A percentile compares a stretch with the other conserved stretches of the same genome.
Evolutionary conservation across 2,329 filamentous ascomycete genomes (phyloP).

Genomic region (Ambrosiella beaveri): DNA sequence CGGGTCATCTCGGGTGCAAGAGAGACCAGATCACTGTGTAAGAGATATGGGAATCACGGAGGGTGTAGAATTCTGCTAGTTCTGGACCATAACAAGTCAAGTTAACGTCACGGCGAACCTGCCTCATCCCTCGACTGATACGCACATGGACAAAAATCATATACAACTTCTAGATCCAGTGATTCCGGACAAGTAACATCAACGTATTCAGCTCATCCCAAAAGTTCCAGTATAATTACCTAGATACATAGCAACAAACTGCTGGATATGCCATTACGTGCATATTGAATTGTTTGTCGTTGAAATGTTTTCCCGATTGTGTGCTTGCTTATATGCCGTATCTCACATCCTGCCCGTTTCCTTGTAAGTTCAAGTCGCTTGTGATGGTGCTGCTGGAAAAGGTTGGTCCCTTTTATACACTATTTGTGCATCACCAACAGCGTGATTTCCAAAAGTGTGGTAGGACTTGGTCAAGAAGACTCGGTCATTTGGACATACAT

Average conservation of each 20-base stretch:
- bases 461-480: not conserved
- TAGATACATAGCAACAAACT: not conserved
- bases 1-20: too few relatives aligned
- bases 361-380: not conserved
- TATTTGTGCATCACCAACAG: not conserved
- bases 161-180: not conserved
- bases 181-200: not conserved
- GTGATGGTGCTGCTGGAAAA: not conserved
- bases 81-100: too few relatives aligned
- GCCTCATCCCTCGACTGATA: not conserved
- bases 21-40: too few relatives aligned
- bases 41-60: too few relatives aligned
- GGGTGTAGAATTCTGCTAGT: too few relatives aligned
- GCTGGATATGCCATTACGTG: not conserved
- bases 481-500: too few relatives aligned
- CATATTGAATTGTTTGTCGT: not conserved
- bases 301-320: not conserved
- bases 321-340: not conserved
- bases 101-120: too few relatives aligned
- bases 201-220: not conserved
- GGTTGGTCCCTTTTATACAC: not conserved
- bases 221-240: not conserved
- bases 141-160: not conserved
- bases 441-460: not conserved
- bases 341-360: not conserved